Base-by-base conservation (phyloP, 2,329 filamentous ascomycete genomes). In the Juglanconis sp. region DNA sequence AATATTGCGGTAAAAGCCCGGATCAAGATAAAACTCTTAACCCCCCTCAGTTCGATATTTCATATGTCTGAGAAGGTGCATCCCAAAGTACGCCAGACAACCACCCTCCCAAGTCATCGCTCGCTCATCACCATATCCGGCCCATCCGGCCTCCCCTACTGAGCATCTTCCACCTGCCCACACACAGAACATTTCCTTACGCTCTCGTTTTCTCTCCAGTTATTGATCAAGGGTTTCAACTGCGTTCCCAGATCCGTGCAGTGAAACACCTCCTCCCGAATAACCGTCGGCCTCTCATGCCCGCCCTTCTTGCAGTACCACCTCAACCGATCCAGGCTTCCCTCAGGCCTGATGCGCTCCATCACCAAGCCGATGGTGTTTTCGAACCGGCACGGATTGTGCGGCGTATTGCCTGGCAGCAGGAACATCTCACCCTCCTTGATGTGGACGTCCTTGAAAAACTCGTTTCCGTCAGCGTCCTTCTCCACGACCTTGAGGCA, bases 221-320 rank as follows among this genome's bases (percentile, higher is more conserved):
- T 54, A 17, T 64, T 55, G 30, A 66, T 65, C 36, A 66, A n/a
- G 10, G 64, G 64, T 57, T 65, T 66, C 38, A 66, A 52, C 61
- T 66, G 65, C 1, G 62, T 61, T 5, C 65, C 65, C 53, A 66
- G 42, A 49, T 66, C 65, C 24, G 58, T 62, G 51, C 65, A 65
- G 53, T 63, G 60, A 35, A 66, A 66, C 1, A 60, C 57, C 49
- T 66, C 63, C 59, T 66, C 64, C 36, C 63, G 53, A 30, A 66
- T 65, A 15, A 66, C 42, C 0, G 63, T 66, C 7, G 62, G 63
- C 40, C 40, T 46, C 34, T 63, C 62, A 36, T 67, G 65, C 10
- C 59, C 60, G 48, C 66, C 63, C 58, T 66, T 67, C 48, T 57
- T 61, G 59, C 65, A 66, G 47, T 65, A 66, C 65, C 65, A 66